Percentiles rank a stretch among this genome's conserved stretches.
Evolutionary conservation across 192 early-diverging fungal species (phyloP).

Genomic region (Geranomyces variabilis): DNA sequence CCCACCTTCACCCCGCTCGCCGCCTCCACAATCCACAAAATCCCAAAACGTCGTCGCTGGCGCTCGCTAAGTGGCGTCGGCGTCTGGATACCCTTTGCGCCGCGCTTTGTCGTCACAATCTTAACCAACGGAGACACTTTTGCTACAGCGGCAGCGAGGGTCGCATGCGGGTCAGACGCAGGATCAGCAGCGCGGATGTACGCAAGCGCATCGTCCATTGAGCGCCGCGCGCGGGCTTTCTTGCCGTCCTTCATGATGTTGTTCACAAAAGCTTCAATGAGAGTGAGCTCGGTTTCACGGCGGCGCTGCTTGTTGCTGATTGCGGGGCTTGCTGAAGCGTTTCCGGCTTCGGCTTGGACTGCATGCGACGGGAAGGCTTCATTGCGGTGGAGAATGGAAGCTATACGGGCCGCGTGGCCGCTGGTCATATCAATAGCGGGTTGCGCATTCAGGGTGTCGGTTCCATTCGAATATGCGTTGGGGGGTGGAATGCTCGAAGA

Average conservation of each 20-base stretch:
- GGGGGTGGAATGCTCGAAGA: too few relatives aligned
- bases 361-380: background rate
- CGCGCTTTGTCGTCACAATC: slow-evolving; percentile 68
- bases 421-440: slow-evolving; percentile 1
- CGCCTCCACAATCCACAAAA: slow-evolving; percentile 86
- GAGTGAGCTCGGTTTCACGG: slow-evolving; percentile 44
- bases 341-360: background rate
- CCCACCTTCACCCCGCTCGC: slow-evolving; percentile 63
- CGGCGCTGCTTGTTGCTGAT: background rate
- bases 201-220: slow-evolving; percentile 67
- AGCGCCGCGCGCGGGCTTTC: slow-evolving; percentile 74
- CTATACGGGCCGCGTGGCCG: slow-evolving; percentile 33
- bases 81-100: slow-evolving; percentile 79
- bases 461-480: too few relatives aligned
- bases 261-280: slow-evolving; percentile 80
- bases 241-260: slow-evolving; percentile 92
- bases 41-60: slow-evolving; percentile 73
- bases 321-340: background rate
- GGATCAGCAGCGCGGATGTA: slow-evolving; percentile 59
- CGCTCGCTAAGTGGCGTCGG: slow-evolving; percentile 78
- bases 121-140: slow-evolving; percentile 76
- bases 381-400: slow-evolving; percentile 13
- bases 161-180: slow-evolving; percentile 59
- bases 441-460: background rate
- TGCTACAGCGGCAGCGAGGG: slow-evolving; percentile 75